Evolutionary conservation across 2,329 filamentous ascomycete species (phyloP).

Genomic region (Diaporthe sp.): DNA sequence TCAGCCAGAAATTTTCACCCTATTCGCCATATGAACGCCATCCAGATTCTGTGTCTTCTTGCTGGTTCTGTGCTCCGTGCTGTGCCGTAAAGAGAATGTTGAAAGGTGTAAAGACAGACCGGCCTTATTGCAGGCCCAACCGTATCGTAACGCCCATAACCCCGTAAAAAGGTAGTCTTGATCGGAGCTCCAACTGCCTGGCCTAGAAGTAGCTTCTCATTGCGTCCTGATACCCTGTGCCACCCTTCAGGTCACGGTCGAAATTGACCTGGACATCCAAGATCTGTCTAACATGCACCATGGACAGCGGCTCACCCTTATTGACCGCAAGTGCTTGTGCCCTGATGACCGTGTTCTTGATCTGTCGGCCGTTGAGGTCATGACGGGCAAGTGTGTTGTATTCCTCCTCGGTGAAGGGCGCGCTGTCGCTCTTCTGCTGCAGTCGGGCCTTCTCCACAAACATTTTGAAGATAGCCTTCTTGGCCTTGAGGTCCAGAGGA

Average conservation of each 20-base stretch:
- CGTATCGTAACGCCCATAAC: not conserved
- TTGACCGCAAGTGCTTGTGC: conserved; percentile 86
- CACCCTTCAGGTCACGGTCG: conserved; percentile 85
- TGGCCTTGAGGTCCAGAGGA: conserved; percentile 77
- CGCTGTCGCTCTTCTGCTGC: conserved; percentile 69
- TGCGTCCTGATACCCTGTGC: conserved; percentile 82
- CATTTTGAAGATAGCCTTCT: conserved; percentile 84
- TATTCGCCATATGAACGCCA: not conserved
- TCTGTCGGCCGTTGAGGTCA: conserved; percentile 75
- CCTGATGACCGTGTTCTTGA: conserved; percentile 89
- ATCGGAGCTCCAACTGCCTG: not conserved
- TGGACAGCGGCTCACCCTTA: conserved; percentile 77
- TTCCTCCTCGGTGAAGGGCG: conserved; percentile 74
- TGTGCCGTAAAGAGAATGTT: not conserved
- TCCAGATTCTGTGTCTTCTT: not conserved
- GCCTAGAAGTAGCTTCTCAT: conserved; percentile 81
- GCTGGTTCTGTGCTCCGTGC: conserved; percentile 11
- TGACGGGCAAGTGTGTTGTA: conserved; percentile 75
- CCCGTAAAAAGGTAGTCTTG: not conserved
- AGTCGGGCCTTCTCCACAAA: conserved; percentile 81
- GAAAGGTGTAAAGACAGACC: not conserved
- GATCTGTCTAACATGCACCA: conserved; percentile 85
- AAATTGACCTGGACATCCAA: conserved; percentile 88
- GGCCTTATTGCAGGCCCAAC: not conserved
- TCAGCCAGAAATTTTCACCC: not conserved